These are phyloP conservation scores for Flaveria brownii DNA, from an alignment of 129 eudicot species.

Conservation along the genomic window DNA sequence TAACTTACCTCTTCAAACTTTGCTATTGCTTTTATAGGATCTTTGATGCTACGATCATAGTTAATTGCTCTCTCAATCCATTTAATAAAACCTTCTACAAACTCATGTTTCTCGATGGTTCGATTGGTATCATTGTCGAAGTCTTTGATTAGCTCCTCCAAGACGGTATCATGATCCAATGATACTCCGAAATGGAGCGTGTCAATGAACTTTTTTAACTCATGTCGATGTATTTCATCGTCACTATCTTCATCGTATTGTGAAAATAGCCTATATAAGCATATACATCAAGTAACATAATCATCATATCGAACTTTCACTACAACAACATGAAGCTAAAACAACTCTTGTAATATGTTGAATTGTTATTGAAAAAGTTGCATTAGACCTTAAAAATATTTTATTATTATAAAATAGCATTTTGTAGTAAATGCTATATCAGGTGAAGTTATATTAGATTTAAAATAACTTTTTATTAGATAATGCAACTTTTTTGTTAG, in stretches of 20 bases:
- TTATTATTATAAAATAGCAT: too few relatives aligned
- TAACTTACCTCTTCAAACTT: slow-evolving; percentile 19
- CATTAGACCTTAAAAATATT: too few relatives aligned
- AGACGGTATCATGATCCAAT: slow-evolving; percentile 1
- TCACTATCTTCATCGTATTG: background rate
- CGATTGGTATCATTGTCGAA: background rate
- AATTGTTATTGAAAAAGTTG: too few relatives aligned
- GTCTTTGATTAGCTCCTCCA: background rate
- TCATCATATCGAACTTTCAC: too few relatives aligned
- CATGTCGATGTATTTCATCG: background rate
- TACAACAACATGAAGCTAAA: too few relatives aligned
- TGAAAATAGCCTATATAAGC: slow-evolving; percentile 11
- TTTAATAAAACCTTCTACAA: slow-evolving; percentile 21
- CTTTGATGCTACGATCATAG: slow-evolving; percentile 18
- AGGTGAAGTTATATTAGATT: too few relatives aligned
- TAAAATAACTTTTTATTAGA: too few relatives aligned
- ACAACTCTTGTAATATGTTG: too few relatives aligned
- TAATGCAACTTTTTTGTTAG: too few relatives aligned
- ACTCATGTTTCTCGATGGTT: slow-evolving; percentile 2
- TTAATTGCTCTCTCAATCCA: slow-evolving; percentile 18
- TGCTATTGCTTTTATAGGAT: slow-evolving; percentile 2
- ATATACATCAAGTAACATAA: background rate
- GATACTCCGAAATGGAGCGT: slow-evolving; percentile 8
- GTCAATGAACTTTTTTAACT: slow-evolving; percentile 1
- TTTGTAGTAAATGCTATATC: too few relatives aligned